These are phyloP conservation scores for Golovinomyces cichoracearum DNA, from an alignment of 2,329 filamentous ascomycete species.

Conservation along the genomic window DNA sequence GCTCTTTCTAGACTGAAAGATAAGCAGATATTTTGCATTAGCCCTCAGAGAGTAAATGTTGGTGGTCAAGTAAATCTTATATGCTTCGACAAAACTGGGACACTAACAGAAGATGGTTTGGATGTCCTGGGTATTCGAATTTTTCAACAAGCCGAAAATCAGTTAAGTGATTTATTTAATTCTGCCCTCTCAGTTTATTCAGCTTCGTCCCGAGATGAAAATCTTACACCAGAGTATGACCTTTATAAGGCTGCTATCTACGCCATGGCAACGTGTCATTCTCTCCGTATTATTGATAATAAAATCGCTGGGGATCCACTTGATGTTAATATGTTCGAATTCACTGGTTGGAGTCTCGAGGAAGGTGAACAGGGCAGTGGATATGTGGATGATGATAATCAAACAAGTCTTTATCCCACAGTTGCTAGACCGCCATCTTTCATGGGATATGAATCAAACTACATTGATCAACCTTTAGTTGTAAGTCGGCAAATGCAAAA, in stretches of 20 bases:
- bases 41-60: slow-evolving; percentile 87
- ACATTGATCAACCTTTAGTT: slow-evolving; percentile 17
- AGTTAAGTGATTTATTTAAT: slow-evolving; percentile 52
- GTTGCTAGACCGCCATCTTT: slow-evolving; percentile 54
- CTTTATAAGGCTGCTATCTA: slow-evolving; percentile 49
- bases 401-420: slow-evolving; percentile 55
- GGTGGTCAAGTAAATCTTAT: slow-evolving; percentile 87
- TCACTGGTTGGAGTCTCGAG: slow-evolving; percentile 76
- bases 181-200: slow-evolving; percentile 33
- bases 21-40: slow-evolving; percentile 91
- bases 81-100: slow-evolving; percentile 98
- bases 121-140: slow-evolving; percentile 77
- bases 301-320: slow-evolving; percentile 82
- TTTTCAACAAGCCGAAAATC: slow-evolving; percentile 32
- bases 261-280: slow-evolving; percentile 95
- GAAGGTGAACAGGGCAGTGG: slow-evolving; percentile 49
- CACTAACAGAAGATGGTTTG: slow-evolving; percentile 80
- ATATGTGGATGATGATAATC: slow-evolving; percentile 46
- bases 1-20: slow-evolving; percentile 63
- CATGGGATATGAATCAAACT: slow-evolving; percentile 29
- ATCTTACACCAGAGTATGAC: slow-evolving; percentile 32
- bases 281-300: slow-evolving; percentile 59
- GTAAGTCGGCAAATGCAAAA: neutral
- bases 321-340: slow-evolving; percentile 96
- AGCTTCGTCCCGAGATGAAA: slow-evolving; percentile 26